phyloP scores from a whole-genome alignment of 148 eudicot species.

The Rhododendron ferrugineum region DNA sequence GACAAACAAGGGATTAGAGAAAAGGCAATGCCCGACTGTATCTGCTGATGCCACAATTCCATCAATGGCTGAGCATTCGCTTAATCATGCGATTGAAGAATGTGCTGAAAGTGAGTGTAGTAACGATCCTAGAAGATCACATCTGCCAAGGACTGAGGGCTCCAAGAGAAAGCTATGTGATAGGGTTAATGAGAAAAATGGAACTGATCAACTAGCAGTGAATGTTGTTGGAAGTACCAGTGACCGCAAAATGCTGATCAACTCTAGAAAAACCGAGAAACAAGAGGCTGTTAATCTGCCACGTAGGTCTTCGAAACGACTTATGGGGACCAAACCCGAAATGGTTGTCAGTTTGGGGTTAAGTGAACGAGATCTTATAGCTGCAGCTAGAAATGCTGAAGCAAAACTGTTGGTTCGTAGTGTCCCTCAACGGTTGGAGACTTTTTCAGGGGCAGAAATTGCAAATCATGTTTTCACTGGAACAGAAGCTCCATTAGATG shows the following conservation, averaged over 20 bases:
- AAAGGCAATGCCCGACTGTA: background rate
- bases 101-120: slow-evolving; percentile 13
- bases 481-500: slow-evolving; percentile 1
- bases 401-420: slow-evolving; percentile 4
- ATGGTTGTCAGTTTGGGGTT: slow-evolving; percentile 16
- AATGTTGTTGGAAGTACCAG: slow-evolving; percentile 12
- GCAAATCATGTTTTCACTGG: slow-evolving; percentile 14
- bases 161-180: slow-evolving; percentile 13
- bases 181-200: background rate
- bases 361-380: slow-evolving; percentile 28
- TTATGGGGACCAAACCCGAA: slow-evolving; percentile 38
- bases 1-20: slow-evolving; percentile 6
- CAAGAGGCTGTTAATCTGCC: slow-evolving; percentile 16
- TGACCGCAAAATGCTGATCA: slow-evolving; percentile 18
- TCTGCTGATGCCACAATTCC: slow-evolving; percentile 2
- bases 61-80: background rate
- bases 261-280: slow-evolving; percentile 31
- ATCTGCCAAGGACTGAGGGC: slow-evolving; percentile 6
- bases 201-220: slow-evolving; percentile 15
- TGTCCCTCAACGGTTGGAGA: slow-evolving; percentile 9
- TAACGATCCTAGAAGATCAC: slow-evolving; percentile 1
- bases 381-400: slow-evolving; percentile 25
- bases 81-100: background rate
- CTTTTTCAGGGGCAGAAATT: background rate
- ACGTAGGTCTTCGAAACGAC: slow-evolving; percentile 53